Conservation (phyloP, 192 early-diverging fungal genomes). For the Podila epicladia region DNA sequence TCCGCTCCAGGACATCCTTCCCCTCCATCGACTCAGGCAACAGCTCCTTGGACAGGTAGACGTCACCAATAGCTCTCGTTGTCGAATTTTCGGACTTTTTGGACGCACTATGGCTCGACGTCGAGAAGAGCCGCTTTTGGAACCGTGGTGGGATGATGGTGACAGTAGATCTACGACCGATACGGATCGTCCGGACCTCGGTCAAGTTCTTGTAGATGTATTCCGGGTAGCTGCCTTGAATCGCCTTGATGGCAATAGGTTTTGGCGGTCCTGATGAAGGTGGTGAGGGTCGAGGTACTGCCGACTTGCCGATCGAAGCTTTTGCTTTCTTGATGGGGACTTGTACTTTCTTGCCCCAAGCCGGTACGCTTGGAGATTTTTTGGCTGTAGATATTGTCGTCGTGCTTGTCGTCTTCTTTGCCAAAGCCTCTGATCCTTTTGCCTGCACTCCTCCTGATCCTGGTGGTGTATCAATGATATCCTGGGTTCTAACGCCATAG, state of each 20-base stretch:
- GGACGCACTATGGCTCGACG: not conserved
- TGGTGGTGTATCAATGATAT: slow-evolving; percentile 11
- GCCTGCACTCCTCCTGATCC: too few relatives aligned
- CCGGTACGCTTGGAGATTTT: too few relatives aligned
- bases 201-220: slow-evolving; percentile 1
- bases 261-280: too few relatives aligned
- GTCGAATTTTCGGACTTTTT: not conserved
- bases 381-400: not conserved
- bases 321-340: too few relatives aligned
- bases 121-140: slow-evolving; percentile 17
- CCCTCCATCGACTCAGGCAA: slow-evolving; percentile 36
- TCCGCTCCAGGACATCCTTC: slow-evolving; percentile 30
- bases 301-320: too few relatives aligned
- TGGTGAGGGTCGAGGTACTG: too few relatives aligned
- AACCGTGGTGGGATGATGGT: slow-evolving; percentile 6
- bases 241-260: too few relatives aligned
- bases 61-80: not conserved
- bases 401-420: not conserved
- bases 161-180: slow-evolving; percentile 4
- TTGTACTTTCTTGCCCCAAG: too few relatives aligned
- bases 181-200: not conserved
- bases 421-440: not conserved
- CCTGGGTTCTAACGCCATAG: not conserved
- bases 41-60: slow-evolving; percentile 10
- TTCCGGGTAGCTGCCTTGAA: not conserved